Evolutionary conservation across 2,329 filamentous ascomycete species (phyloP).

Genomic region (Monosporascus sp.): DNA sequence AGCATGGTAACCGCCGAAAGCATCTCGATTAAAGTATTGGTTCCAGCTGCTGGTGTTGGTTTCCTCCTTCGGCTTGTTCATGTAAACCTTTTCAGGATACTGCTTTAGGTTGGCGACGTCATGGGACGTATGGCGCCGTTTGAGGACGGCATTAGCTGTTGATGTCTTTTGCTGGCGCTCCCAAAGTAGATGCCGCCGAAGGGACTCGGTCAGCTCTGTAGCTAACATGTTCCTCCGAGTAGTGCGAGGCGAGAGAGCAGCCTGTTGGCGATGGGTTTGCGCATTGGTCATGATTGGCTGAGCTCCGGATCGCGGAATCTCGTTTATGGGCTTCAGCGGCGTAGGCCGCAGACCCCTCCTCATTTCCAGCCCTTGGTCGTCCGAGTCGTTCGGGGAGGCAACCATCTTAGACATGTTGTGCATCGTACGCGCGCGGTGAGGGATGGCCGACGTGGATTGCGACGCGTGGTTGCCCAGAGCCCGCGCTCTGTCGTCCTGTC

Average conservation of each 20-base stretch:
- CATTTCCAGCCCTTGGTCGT: conserved; percentile 60
- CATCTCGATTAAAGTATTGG: conserved; percentile 77
- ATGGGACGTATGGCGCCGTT: conserved; percentile 84
- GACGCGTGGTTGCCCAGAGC: conserved; percentile 64
- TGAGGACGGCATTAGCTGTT: conserved; percentile 81
- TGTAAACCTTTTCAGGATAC: conserved; percentile 63
- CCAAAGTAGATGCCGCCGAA: conserved; percentile 87
- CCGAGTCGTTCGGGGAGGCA: conserved; percentile 52
- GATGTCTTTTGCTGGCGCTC: conserved; percentile 93
- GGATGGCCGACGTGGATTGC: conserved; percentile 63
- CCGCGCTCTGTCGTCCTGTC: conserved; percentile 65
- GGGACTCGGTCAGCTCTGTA: conserved; percentile 87
- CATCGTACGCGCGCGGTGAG: conserved; percentile 55
- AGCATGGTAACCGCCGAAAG: conserved; percentile 73
- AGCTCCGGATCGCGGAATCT: conserved; percentile 59
- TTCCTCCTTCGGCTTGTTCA: conserved; percentile 53
- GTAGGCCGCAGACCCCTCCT: conserved; percentile 50
- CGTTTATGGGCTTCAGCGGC: conserved; percentile 50
- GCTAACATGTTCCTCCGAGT: conserved; percentile 94
- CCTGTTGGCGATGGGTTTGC: conserved; percentile 59
- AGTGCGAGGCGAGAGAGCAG: conserved; percentile 82
- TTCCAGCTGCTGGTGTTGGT: conserved; percentile 72
- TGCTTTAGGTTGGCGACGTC: conserved; percentile 86
- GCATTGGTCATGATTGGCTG: conserved; percentile 77
- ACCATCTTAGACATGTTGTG: conserved; percentile 39